Evolutionary conservation across 163 green algal species (phyloP), one percentile per base, ranked within the genome.

Genomic region (Scenedesmus sp.): DNA sequence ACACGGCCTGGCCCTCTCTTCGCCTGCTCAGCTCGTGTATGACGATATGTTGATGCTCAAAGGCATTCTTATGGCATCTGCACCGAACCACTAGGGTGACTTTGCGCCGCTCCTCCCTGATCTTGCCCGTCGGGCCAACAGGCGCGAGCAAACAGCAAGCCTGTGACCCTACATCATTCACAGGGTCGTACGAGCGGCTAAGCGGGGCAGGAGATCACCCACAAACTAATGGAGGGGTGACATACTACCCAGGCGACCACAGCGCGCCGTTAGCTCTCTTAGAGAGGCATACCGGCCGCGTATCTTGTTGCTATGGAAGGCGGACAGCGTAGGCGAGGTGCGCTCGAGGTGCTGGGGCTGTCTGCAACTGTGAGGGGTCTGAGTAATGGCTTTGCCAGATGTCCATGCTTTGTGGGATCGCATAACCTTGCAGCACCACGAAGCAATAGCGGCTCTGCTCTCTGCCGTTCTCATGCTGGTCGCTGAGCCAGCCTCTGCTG

Each of bases 141-240:
- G 70, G 46, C 70, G 23, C 23, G 70, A 52, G 70, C 23, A 79
- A 52, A 52, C 70, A 79, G 23, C 70, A 52, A 79, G 20, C 5
- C 0, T 46, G 23, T 79, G 1, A 52, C 23, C 23, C 5, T 46
- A 15, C 20, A 79, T 52, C 70, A 2, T 79, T 13, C 18, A 52
- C 23, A 79, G 70, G 70, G 70, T 52, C 20, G 70, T 79, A 79
- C 23, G 70, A 79, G 70, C 70, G 23, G 70, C 70, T 52, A 18
- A 6, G 4, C 23, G 15, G 70, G 23, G 23, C 6, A 23, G 5
- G 12, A 2, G 70, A 79, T 79, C 70, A 79, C 46, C 23, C 70
- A 79, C 70, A 52, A 79, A 79, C 70, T 52, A 13, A 79, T 79
- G 70, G 23, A 79, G 70, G 67, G 70, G 70, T 79, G 70, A 79